Evolutionary conservation across 1,284 basidiomycete species (phyloP), one percentile per base, ranked within the genome.

Genomic region (Ceratobasidium sp.): DNA sequence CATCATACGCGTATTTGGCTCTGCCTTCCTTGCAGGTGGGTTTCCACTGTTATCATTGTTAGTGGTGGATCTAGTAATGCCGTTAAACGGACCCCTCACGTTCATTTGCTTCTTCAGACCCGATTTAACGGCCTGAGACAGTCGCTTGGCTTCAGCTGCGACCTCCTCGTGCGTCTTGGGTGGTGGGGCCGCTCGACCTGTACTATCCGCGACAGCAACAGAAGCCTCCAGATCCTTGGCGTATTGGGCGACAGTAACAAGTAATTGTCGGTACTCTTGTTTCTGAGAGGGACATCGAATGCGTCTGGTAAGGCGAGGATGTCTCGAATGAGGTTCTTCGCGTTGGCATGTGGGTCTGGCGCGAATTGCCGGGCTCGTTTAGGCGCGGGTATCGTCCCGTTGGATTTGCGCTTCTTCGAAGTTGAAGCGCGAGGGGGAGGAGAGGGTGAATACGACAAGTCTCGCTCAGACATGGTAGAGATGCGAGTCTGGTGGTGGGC

Each of bases 41-140:
- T 72, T 81, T 83, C 84, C 84, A 86, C 85, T 85, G 56, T 29
- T 65, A 32, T 56, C 55, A 69, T 70, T 49, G 43, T 70, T 35
- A 58, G 12, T 49, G 5, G 22, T 25, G 12, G 10, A n/a, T 38
- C 1, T 34, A 40, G 17, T 35, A 13, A 27, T 43, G 43, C 32
- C 27, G 65, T 62, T 52, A 62, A 50, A 58, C 54, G 12, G 22
- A 58, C 17, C 34, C 77, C 81, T 40, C 67, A 84, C 83, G 17
- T 74, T 76, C 84, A 87, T 83, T 75, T 85, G 83, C 72, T 86
- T 85, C 75, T 74, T 81, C 60, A 87, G 87, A 0, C 85, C 84
- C 70, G 83, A 83, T 4, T 78, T 77, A 34, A 80, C 81, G 53
- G 81, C 81, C 65, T 77, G 80, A 38, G 79, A 73, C 15, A 87